Conservation (phyloP, 371 early-diverging fungal species). For the Capniomyces stellatus region DNA sequence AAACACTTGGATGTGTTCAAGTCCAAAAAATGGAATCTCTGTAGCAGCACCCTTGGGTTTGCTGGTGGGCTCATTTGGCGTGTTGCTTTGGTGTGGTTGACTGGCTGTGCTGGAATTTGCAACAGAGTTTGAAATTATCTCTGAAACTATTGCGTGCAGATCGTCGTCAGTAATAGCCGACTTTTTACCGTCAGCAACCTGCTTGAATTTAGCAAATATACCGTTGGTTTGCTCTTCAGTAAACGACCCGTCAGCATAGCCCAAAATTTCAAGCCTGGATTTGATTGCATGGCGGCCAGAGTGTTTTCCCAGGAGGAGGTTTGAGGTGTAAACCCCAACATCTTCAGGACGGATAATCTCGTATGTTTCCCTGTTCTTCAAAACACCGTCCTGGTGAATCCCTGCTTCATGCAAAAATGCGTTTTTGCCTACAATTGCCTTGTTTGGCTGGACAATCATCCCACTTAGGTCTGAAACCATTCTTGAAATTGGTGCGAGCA, state of each 20-base stretch:
- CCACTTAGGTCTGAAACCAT: constrained; percentile 74
- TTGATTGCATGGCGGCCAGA: constrained; percentile 89
- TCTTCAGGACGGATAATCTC: constrained; percentile 87
- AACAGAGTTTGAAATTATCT: constrained; percentile 28
- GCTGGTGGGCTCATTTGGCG: no score
- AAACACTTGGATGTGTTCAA: constrained; percentile 52
- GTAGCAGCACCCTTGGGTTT: no score
- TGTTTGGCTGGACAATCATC: constrained; percentile 90
- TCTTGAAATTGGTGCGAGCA: constrained; percentile 70
- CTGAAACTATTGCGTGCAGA: constrained; percentile 63
- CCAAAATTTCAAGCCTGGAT: constrained; percentile 55
- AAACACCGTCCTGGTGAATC: constrained; percentile 93
- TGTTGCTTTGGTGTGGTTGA: neutral
- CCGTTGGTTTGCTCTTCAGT: constrained; percentile 44
- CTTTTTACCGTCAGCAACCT: constrained; percentile 78
- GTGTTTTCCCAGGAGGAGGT: constrained; percentile 84
- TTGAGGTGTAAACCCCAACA: constrained; percentile 67
- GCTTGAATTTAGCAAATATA: constrained; percentile 74
- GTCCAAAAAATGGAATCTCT: constrained; percentile 24
- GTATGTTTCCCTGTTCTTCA: constrained; percentile 85
- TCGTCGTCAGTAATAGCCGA: constrained; percentile 70
- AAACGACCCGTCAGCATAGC: constrained; percentile 32
- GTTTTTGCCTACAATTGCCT: constrained; percentile 92
- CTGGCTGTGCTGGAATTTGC: constrained; percentile 3
- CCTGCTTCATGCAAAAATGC: constrained; percentile 96